phyloP scores from a whole-genome alignment of 495 filamentous ascomycete genomes.

The Neurospora pannonica region DNA sequence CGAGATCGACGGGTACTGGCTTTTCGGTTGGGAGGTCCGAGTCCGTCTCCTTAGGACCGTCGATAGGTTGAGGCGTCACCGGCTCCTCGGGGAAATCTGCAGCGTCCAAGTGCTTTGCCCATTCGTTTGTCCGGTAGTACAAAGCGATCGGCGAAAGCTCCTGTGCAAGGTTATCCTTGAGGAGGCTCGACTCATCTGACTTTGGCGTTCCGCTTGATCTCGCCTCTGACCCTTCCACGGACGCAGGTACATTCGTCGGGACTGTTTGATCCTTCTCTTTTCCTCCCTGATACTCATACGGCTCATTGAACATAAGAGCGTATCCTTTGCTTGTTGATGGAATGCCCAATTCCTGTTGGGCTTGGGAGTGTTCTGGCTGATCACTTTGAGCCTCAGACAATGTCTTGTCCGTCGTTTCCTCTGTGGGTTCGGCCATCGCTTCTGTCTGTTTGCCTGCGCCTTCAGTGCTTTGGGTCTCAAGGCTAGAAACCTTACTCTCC shows the following conservation, averaged over 20 bases:
- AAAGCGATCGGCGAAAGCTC: constrained; percentile 62
- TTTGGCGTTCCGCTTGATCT: not conserved
- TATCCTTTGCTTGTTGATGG: not conserved
- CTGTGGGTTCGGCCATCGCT: not conserved
- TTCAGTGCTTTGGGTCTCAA: not conserved
- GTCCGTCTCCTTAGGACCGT: constrained; percentile 10
- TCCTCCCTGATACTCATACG: not conserved
- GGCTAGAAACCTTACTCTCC: not conserved
- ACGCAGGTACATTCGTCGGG: not conserved
- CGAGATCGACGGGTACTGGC: constrained; percentile 53
- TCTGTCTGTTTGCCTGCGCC: not conserved
- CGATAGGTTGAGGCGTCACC: constrained; percentile 44
- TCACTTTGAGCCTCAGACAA: not conserved
- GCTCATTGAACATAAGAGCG: not conserved
- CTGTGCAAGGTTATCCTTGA: constrained; percentile 40
- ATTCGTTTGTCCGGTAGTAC: constrained; percentile 89
- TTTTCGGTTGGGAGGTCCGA: constrained; percentile 31
- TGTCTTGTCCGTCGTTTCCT: not conserved
- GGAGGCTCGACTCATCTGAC: constrained; percentile 38
- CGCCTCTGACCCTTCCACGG: not conserved
- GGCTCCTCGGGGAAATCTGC: constrained; percentile 65
- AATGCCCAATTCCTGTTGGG: not conserved
- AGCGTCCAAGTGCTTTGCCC: constrained; percentile 78
- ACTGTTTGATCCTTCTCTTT: not conserved
- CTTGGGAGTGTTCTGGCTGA: not conserved